Evolutionary conservation across 345 rosid genomes (phyloP).

Genomic region (Leavenworthia alabamica): DNA sequence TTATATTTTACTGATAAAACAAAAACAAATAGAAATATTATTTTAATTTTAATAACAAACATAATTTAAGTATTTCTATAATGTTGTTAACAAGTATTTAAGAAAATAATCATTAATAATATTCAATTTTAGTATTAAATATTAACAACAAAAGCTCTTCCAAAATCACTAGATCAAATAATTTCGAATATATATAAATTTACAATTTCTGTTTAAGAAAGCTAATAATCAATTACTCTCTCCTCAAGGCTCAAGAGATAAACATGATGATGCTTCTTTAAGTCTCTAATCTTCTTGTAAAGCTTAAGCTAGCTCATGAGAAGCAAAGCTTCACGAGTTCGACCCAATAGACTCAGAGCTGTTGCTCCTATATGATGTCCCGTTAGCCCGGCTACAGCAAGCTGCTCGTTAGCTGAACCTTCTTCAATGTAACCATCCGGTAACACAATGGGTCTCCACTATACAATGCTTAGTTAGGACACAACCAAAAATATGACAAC

Average conservation of each 20-base stretch:
- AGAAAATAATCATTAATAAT: no score
- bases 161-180: background rate
- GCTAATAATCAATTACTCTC: background rate
- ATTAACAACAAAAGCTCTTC: no score
- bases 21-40: no score
- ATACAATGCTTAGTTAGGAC: slow-evolving; percentile 14
- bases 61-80: no score
- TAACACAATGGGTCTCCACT: slow-evolving; percentile 93
- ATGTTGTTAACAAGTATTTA: no score
- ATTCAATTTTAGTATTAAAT: no score
- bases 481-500: background rate
- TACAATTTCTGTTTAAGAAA: slow-evolving; percentile 1
- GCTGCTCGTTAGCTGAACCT: slow-evolving; percentile 68
- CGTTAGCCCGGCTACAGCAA: slow-evolving; percentile 63
- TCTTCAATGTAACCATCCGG: slow-evolving; percentile 80
- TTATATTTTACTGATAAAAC: no score
- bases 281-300: slow-evolving; percentile 7
- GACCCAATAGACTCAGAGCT: slow-evolving; percentile 67
- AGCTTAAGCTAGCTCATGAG: slow-evolving; percentile 51
- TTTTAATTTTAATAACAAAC: no score
- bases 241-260: background rate
- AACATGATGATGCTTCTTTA: background rate
- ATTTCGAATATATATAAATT: background rate
- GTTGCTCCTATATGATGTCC: slow-evolving; percentile 96
- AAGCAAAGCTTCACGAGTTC: slow-evolving; percentile 81